phyloP scores from a whole-genome alignment of 805 yeast genomes.

The Lipomyces mesembrius region DNA sequence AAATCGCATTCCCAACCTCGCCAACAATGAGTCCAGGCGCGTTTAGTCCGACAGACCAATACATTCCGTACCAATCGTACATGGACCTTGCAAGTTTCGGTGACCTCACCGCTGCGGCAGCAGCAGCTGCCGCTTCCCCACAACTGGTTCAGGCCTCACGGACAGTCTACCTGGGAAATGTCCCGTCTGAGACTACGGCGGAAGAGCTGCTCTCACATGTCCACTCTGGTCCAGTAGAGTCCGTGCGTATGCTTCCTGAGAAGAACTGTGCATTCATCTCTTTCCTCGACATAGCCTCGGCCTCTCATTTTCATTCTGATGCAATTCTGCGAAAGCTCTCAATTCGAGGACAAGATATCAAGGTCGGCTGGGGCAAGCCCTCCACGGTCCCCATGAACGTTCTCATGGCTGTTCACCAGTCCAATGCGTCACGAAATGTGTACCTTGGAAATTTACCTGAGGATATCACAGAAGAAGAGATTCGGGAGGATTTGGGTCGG shows the following conservation, averaged over 20 bases:
- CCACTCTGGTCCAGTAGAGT: conserved; percentile 86
- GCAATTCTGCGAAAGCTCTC: conserved; percentile 82
- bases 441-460: conserved; percentile 80
- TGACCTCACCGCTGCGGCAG: conserved; percentile 23
- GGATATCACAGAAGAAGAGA: conserved; percentile 66
- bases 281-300: conserved; percentile 85
- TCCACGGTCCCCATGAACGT: conserved; percentile 76
- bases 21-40: conserved; percentile 35
- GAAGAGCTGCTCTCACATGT: conserved; percentile 87
- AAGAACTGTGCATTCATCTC: conserved; percentile 90
- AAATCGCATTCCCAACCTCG: conserved; percentile 34
- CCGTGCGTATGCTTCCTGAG: conserved; percentile 68
- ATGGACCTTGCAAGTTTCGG: conserved; percentile 30
- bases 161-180: conserved; percentile 87
- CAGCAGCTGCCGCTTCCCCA: conserved; percentile 28
- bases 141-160: conserved; percentile 49
- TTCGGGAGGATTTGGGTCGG: conserved; percentile 65
- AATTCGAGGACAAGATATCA: conserved; percentile 78
- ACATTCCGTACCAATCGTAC: conserved; percentile 34
- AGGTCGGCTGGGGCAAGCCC: conserved; percentile 93
- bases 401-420: conserved; percentile 73
- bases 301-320: conserved; percentile 89
- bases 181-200: conserved; percentile 79
- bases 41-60: conserved; percentile 28
- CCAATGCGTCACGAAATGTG: conserved; percentile 92